Evolutionary conservation across 495 filamentous ascomycete species (phyloP).

Genomic region (Acidomyces sp.): DNA sequence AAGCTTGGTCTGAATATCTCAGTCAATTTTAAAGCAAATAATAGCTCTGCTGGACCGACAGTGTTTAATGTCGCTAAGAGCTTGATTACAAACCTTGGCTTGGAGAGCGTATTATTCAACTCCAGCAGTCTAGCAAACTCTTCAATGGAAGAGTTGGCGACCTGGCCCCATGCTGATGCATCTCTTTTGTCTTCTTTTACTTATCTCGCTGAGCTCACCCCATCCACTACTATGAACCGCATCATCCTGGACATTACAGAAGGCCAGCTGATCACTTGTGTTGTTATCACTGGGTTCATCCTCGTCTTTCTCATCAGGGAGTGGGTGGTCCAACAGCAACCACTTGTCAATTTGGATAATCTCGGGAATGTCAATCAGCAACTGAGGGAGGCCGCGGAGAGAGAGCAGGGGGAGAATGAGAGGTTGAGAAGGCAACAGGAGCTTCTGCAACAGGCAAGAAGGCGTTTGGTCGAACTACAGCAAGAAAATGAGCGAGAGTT

Average conservation of each 20-base stretch:
- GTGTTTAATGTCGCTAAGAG: slow-evolving; percentile 1
- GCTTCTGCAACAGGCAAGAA: slow-evolving; percentile 11
- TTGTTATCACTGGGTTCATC: slow-evolving; percentile 86
- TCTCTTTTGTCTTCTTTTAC: slow-evolving; percentile 59
- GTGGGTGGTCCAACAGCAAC: slow-evolving; percentile 97
- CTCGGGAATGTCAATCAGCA: slow-evolving; percentile 7
- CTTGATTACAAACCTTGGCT: not conserved
- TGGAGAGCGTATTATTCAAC: not conserved
- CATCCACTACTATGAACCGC: slow-evolving; percentile 59
- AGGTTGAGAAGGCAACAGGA: slow-evolving; percentile 14
- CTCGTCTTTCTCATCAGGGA: slow-evolving; percentile 90
- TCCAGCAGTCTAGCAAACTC: not conserved
- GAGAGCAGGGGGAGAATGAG: slow-evolving; percentile 11
- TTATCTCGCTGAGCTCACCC: slow-evolving; percentile 60
- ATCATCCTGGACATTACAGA: slow-evolving; percentile 74
- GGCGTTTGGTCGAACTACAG: slow-evolving; percentile 11
- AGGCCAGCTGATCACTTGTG: slow-evolving; percentile 80
- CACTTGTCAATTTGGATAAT: slow-evolving; percentile 47
- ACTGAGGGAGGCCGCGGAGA: slow-evolving; percentile 10
- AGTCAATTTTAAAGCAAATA: not conserved
- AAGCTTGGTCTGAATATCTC: not conserved
- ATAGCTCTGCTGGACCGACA: slow-evolving; percentile 1
- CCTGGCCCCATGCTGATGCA: slow-evolving; percentile 5
- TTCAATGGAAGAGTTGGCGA: not conserved
- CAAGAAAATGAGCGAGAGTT: not conserved